Evolutionary conservation across 169 alveolate genomes (phyloP).

Genomic region (Pseudocohnilembus persalinus): DNA sequence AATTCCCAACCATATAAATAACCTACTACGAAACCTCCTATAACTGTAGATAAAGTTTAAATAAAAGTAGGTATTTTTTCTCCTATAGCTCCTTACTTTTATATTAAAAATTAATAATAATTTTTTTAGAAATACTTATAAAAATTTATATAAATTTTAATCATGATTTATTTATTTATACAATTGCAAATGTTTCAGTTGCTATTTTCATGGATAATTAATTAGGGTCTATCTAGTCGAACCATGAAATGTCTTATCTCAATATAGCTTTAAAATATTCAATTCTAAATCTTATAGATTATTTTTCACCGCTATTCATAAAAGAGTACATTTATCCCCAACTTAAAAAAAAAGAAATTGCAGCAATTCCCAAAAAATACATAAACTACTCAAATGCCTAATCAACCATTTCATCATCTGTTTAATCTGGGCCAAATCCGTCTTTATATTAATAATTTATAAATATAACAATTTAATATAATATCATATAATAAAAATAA

Average conservation of each 20-base stretch:
- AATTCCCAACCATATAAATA: slow-evolving; percentile 39
- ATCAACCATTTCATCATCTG: slow-evolving; percentile 8
- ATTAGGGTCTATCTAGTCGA: slow-evolving; percentile 42
- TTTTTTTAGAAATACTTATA: not conserved
- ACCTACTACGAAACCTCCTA: slow-evolving; percentile 30
- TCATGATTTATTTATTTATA: slow-evolving; percentile 36
- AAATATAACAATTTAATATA: no score
- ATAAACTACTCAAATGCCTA: slow-evolving; percentile 4
- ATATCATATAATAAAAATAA: no score
- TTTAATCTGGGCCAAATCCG: slow-evolving; percentile 2
- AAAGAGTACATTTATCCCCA: slow-evolving; percentile 12
- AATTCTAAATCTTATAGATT: slow-evolving; percentile 29
- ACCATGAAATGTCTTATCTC: slow-evolving; percentile 44
- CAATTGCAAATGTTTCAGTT: slow-evolving; percentile 25
- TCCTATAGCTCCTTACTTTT: slow-evolving; percentile 31
- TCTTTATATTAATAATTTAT: no score
- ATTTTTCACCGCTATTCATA: slow-evolving; percentile 48
- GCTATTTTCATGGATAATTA: slow-evolving; percentile 31
- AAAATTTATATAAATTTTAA: slow-evolving; percentile 14
- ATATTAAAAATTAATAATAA: not conserved
- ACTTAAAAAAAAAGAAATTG: slow-evolving; percentile 4
- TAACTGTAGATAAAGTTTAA: slow-evolving; percentile 20
- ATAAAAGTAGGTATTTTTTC: slow-evolving; percentile 40
- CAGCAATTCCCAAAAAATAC: slow-evolving; percentile 1
- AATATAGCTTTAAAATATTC: slow-evolving; percentile 40